These are phyloP conservation scores for Striga hermonthica DNA, from an alignment of 305 asterid genomes.

Conservation along the genomic window DNA sequence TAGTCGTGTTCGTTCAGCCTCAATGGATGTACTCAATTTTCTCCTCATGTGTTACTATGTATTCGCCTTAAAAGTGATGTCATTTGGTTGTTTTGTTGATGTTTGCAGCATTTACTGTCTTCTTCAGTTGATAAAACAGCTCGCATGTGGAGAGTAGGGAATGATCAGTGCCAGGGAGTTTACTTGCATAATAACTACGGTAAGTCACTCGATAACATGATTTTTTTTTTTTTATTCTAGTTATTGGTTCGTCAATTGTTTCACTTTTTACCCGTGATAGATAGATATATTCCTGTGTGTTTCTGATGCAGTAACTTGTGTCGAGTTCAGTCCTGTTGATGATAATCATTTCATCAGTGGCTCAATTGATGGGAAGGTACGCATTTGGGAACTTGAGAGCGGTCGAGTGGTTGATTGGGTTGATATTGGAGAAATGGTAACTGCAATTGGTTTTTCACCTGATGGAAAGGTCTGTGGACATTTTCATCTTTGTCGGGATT, in stretches of 20 bases:
- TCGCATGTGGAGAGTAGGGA: slow-evolving; percentile 76
- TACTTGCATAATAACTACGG: slow-evolving; percentile 76
- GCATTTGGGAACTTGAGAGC: slow-evolving; percentile 66
- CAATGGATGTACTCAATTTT: background rate
- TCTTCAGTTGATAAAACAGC: slow-evolving; percentile 80
- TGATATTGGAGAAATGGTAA: slow-evolving; percentile 65
- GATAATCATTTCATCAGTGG: slow-evolving; percentile 75
- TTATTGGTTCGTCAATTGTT: background rate
- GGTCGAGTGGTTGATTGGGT: slow-evolving; percentile 72
- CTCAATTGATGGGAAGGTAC: slow-evolving; percentile 68
- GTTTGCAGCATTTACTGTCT: slow-evolving; percentile 63
- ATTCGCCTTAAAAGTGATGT: slow-evolving; percentile 11
- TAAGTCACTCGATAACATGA: slow-evolving; percentile 25
- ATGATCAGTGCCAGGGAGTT: slow-evolving; percentile 56
- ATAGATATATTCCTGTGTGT: background rate
- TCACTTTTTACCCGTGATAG: slow-evolving; percentile 15
- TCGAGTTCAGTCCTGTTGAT: slow-evolving; percentile 69
- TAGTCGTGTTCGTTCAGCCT: slow-evolving; percentile 32
- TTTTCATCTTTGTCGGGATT: background rate
- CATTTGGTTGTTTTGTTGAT: slow-evolving; percentile 15
- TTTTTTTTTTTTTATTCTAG: background rate
- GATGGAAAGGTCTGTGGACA: slow-evolving; percentile 57
- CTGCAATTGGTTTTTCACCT: slow-evolving; percentile 62
- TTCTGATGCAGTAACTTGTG: slow-evolving; percentile 61
- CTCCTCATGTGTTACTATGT: background rate